These are phyloP conservation scores for Tilletia walkeri DNA, from an alignment of 1,284 basidiomycete species.

Conservation along the genomic window DNA sequence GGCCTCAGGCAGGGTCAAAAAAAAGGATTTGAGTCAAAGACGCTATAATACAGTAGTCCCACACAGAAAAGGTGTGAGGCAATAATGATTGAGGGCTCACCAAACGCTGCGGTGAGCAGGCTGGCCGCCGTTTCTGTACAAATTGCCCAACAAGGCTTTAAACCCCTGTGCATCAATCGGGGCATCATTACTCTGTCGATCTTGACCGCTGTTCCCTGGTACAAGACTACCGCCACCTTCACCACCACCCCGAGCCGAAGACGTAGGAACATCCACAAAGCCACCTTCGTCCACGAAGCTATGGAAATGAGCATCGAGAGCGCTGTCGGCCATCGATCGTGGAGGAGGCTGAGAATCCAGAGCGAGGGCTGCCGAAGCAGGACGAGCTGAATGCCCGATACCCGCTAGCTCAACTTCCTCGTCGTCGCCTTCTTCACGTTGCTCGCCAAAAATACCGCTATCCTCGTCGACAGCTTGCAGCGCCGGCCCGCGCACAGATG, in stretches of 20 bases:
- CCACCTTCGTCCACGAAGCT: conserved; percentile 12
- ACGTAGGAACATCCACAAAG: background rate
- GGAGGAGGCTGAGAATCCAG: background rate
- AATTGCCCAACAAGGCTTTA: conserved; percentile 4
- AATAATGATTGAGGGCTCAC: background rate
- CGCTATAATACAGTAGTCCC: too few relatives aligned
- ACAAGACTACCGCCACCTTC: background rate
- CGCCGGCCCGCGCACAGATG: background rate
- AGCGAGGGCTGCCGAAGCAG: background rate
- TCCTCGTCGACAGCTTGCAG: conserved; percentile 13
- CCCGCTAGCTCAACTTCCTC: background rate
- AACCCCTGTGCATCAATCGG: conserved; percentile 6
- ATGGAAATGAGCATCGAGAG: conserved; percentile 4
- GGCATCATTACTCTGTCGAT: background rate
- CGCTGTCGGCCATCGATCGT: conserved; percentile 5
- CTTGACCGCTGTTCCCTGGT: too few relatives aligned
- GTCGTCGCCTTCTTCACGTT: background rate
- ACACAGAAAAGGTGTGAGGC: too few relatives aligned
- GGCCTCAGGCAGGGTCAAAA: too few relatives aligned
- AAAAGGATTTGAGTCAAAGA: too few relatives aligned
- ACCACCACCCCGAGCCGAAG: background rate
- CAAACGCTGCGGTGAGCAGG: background rate
- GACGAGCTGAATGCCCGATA: background rate
- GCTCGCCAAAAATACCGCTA: conserved; percentile 10
- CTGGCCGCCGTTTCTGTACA: background rate